Percentiles rank a stretch among this genome's conserved stretches.
Conservation (phyloP, 768 basidiomycete genomes). For the Agaricus bisporus region DNA sequence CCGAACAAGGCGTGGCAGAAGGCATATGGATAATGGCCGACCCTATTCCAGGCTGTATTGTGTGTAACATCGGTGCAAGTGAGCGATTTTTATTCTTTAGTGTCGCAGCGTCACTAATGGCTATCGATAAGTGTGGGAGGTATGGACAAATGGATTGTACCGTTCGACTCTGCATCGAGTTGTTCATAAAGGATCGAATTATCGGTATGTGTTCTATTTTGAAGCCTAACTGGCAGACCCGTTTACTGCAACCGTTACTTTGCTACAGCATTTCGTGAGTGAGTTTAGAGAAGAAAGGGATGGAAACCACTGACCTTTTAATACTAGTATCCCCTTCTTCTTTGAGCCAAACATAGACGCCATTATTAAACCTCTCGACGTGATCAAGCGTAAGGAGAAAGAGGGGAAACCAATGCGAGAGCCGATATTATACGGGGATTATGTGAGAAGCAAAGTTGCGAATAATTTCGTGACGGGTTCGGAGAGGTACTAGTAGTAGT, state of each 20-base stretch:
- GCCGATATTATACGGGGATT: conserved; percentile 72
- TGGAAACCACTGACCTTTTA: background rate
- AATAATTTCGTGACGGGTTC: conserved; percentile 56
- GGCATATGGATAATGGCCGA: conserved; percentile 82
- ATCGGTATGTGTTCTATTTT: conserved; percentile 35
- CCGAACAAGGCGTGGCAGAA: conserved; percentile 48
- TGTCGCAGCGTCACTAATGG: background rate
- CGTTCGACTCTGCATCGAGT: conserved; percentile 85
- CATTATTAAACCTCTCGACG: conserved; percentile 55
- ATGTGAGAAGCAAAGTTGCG: conserved; percentile 65
- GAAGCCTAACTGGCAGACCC: no score
- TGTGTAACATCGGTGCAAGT: conserved; percentile 94
- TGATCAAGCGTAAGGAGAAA: conserved; percentile 27
- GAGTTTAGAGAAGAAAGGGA: background rate
- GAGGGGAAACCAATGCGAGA: conserved; percentile 19
- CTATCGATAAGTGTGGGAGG: conserved; percentile 71
- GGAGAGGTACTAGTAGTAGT: conserved; percentile 28
- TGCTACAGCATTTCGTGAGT: conserved; percentile 64
- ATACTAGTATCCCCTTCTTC: conserved; percentile 78
- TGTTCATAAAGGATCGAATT: conserved; percentile 68
- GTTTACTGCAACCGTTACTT: no score
- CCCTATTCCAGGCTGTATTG: conserved; percentile 76
- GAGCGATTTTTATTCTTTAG: conserved; percentile 19
- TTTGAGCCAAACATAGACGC: conserved; percentile 88
- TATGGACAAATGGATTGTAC: conserved; percentile 87